phyloP scores from a whole-genome alignment of 345 rosid genomes.

The Fremontodendron californicum region DNA sequence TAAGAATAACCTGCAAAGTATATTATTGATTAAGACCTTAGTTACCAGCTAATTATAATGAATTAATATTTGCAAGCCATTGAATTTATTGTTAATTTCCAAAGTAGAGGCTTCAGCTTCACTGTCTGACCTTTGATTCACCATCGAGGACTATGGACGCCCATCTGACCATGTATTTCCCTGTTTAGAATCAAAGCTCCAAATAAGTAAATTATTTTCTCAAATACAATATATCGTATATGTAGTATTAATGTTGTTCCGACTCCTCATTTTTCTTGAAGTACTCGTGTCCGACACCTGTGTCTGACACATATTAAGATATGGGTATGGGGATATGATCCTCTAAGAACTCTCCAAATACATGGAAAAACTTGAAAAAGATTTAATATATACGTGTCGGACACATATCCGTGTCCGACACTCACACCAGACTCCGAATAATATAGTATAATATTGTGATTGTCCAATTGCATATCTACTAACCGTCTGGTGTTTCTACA shows the following conservation, averaged over 20 bases:
- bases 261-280: too few species aligned
- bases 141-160: constrained; percentile 53
- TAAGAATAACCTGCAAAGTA: constrained; percentile 58
- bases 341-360: too few species aligned
- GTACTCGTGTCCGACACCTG: too few species aligned
- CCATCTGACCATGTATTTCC: constrained; percentile 57
- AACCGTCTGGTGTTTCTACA: constrained; percentile 81
- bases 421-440: too few species aligned
- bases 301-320: too few species aligned
- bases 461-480: neutral
- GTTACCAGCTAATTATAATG: neutral
- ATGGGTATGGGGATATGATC: too few species aligned
- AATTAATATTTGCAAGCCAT: neutral
- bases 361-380: too few species aligned
- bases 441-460: too few species aligned
- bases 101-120: neutral
- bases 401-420: too few species aligned
- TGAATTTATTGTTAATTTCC: neutral
- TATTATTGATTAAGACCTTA: neutral
- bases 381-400: too few species aligned
- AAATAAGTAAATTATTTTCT: neutral
- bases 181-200: constrained; percentile 37
- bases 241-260: too few species aligned
- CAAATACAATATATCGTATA: too few species aligned
- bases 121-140: constrained; percentile 55